Conservation (phyloP, 2,329 filamentous ascomycete species). For the Penicillium brevicompactum region DNA sequence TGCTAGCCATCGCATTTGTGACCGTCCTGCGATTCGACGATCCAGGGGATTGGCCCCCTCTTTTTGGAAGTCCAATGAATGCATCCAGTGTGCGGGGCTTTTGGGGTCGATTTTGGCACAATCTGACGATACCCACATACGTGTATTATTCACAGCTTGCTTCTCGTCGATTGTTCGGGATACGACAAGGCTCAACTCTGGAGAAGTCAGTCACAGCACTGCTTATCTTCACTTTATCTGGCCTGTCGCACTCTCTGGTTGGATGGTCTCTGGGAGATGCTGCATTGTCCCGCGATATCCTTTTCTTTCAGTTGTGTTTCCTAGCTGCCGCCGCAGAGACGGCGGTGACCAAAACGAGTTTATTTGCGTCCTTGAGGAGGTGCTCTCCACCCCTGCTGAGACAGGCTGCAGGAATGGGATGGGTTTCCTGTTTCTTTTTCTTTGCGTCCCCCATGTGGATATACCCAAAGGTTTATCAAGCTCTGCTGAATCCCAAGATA, state of each 20-base stretch:
- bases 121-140: not conserved
- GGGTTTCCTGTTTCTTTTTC: no score
- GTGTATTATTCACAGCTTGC: not conserved
- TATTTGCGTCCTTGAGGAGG: no score
- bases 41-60: not conserved
- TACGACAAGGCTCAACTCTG: not conserved
- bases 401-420: no score
- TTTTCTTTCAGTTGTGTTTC: no score
- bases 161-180: not conserved
- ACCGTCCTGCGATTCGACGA: not conserved
- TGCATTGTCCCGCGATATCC: no score
- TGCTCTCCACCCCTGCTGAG: no score
- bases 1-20: no score
- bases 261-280: not conserved
- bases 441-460: no score
- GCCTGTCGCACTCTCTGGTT: not conserved
- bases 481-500: no score
- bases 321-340: no score
- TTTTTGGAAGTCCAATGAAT: not conserved
- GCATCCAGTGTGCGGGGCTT: conserved; percentile 1
- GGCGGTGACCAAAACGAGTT: no score
- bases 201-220: not conserved
- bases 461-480: no score
- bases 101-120: conserved; percentile 1
- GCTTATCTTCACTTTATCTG: not conserved